Percentiles rank a stretch among this genome's conserved stretches.
These are phyloP conservation scores for Candida michaelii DNA, from an alignment of 805 yeast species.

Conservation along the genomic window DNA sequence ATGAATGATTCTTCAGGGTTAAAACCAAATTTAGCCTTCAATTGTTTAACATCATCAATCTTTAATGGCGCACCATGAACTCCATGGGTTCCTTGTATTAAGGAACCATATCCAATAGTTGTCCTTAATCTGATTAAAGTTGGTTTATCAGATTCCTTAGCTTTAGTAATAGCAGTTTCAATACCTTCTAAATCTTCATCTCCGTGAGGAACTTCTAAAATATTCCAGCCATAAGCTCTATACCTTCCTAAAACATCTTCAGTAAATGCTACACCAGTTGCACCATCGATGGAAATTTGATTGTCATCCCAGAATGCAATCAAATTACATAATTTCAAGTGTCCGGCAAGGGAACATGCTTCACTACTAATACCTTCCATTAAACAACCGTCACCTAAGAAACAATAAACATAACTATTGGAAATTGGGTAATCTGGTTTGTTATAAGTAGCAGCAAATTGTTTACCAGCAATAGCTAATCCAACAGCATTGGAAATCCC, in stretches of 20 bases:
- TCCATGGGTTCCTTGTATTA: conserved; percentile 77
- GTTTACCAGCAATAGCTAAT: conserved; percentile 90
- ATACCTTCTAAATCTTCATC: conserved; percentile 74
- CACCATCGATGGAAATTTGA: conserved; percentile 95
- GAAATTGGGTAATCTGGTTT: conserved; percentile 75
- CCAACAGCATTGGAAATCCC: conserved; percentile 97
- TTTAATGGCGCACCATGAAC: conserved; percentile 97
- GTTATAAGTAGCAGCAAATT: conserved; percentile 90
- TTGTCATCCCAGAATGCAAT: conserved; percentile 96
- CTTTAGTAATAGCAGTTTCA: conserved; percentile 71
- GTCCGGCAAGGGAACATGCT: conserved; percentile 94
- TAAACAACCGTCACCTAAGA: conserved; percentile 97
- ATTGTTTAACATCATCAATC: conserved; percentile 85
- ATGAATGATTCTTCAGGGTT: conserved; percentile 77
- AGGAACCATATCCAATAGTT: conserved; percentile 92
- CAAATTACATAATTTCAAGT: conserved; percentile 86
- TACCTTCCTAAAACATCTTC: conserved; percentile 86
- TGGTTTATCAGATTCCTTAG: conserved; percentile 80
- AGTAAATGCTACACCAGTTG: conserved; percentile 84
- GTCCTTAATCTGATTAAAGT: conserved; percentile 86
- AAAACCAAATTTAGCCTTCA: conserved; percentile 83
- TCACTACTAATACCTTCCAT: conserved; percentile 97
- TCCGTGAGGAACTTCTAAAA: conserved; percentile 72
- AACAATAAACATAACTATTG: conserved; percentile 71
- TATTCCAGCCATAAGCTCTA: conserved; percentile 94